A percentile compares a stretch with the other conserved stretches of the same genome.
phyloP scores from a whole-genome alignment of 495 filamentous ascomycete species.

The Neurospora sp. region DNA sequence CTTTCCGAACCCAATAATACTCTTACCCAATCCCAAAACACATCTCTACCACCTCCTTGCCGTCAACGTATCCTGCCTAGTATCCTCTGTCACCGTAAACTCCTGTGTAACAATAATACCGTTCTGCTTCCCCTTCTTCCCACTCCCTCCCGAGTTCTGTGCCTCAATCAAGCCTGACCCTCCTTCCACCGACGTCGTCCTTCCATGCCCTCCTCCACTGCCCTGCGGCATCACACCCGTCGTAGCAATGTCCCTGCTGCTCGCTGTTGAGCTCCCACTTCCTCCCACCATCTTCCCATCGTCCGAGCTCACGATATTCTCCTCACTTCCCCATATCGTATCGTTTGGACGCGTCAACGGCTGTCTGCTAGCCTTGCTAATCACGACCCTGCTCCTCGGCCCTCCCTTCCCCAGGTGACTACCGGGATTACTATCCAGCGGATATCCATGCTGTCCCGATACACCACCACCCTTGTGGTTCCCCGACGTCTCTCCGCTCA shows the following conservation, averaged over 20 bases:
- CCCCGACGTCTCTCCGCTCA: background rate
- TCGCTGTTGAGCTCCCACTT: background rate
- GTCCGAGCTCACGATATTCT: conserved; percentile 24
- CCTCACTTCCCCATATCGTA: conserved; percentile 29
- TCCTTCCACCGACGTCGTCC: background rate
- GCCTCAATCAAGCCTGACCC: background rate
- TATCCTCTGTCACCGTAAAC: conserved; percentile 1
- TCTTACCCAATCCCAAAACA: background rate
- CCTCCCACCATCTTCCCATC: background rate
- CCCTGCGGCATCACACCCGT: background rate
- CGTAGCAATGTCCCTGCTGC: background rate
- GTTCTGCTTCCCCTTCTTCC: background rate
- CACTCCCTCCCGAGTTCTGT: background rate
- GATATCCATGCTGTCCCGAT: background rate
- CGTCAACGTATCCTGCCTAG: background rate
- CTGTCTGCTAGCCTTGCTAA: conserved; percentile 19
- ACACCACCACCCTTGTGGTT: background rate
- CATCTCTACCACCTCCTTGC: background rate
- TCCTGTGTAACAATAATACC: conserved; percentile 2
- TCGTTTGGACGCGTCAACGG: conserved; percentile 24
- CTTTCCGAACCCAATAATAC: background rate
- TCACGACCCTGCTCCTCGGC: background rate
- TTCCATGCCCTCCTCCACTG: background rate
- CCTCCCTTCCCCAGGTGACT: background rate
- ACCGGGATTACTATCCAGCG: background rate